These are phyloP conservation scores for Euryodendron excelsum DNA, from an alignment of 148 eudicot genomes.

Conservation along the genomic window DNA sequence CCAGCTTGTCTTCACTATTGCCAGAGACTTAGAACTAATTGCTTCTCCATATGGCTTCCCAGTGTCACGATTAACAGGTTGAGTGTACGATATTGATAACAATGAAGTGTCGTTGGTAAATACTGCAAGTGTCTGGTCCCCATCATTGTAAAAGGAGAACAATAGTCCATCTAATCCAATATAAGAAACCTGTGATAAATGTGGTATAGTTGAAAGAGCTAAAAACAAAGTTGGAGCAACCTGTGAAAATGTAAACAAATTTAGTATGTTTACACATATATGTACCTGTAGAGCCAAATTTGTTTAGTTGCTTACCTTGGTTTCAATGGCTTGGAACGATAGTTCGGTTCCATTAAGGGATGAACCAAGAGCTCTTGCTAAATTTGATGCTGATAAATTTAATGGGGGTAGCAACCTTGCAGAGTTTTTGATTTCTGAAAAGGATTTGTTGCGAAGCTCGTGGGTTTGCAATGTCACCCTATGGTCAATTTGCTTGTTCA, in stretches of 20 bases:
- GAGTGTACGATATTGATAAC: background rate
- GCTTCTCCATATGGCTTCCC: background rate
- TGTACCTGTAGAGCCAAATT: background rate
- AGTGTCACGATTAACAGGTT: background rate
- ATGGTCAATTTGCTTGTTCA: background rate
- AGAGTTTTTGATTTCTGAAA: background rate
- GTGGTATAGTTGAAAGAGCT: background rate
- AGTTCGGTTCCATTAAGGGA: background rate
- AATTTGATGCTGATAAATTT: background rate
- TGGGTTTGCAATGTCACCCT: background rate
- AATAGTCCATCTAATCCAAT: background rate
- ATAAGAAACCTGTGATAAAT: background rate
- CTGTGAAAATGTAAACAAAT: background rate
- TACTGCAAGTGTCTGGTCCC: background rate
- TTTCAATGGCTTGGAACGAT: background rate
- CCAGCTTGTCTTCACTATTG: background rate
- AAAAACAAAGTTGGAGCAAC: background rate
- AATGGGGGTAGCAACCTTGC: background rate
- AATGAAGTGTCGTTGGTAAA: background rate
- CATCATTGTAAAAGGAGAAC: conserved; percentile 1
- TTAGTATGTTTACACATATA: background rate
- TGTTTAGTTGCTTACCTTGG: background rate
- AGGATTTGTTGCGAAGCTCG: background rate
- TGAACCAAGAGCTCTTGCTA: conserved; percentile 1
- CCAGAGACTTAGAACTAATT: background rate